A percentile compares a stretch with the other conserved stretches of the same genome.
Evolutionary conservation across 768 basidiomycete species (phyloP).

Genomic region (Leccinum imitatum): DNA sequence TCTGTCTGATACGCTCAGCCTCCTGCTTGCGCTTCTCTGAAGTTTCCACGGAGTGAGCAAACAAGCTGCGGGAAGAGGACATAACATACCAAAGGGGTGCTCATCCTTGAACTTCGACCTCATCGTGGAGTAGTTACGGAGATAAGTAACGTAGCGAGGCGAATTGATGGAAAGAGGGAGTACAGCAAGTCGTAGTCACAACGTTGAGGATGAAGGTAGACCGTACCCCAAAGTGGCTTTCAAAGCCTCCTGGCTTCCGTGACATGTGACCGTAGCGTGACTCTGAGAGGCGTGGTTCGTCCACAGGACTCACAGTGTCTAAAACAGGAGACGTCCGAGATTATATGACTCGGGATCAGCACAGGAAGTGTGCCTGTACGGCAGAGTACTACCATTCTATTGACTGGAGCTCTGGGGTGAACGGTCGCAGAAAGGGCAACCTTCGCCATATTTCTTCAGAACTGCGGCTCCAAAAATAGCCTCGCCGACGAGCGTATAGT

Average conservation of each 20-base stretch:
- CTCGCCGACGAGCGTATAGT: neutral
- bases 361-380: neutral
- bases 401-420: neutral
- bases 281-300: constrained; percentile 16
- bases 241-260: constrained; percentile 33
- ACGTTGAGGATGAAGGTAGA: constrained; percentile 25
- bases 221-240: constrained; percentile 26
- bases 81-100: constrained; percentile 85
- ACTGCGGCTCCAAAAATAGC: neutral
- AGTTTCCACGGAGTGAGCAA: constrained; percentile 19
- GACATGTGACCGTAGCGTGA: constrained; percentile 34
- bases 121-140: constrained; percentile 45
- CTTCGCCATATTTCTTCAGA: neutral
- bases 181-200: constrained; percentile 23
- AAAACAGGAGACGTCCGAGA: constrained; percentile 12
- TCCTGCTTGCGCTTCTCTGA: constrained; percentile 99
- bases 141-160: constrained; percentile 3
- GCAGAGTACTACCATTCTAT: constrained; percentile 4
- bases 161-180: constrained; percentile 9
- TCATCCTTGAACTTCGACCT: constrained; percentile 99
- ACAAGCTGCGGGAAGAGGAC: constrained; percentile 34
- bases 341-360: neutral
- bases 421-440: neutral
- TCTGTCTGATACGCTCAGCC: constrained; percentile 97
- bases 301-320: constrained; percentile 10